A percentile compares a stretch with the other conserved stretches of the same genome.
Conservation (phyloP, 192 early-diverging fungal genomes). For the Rhizophlyctis rosea region DNA sequence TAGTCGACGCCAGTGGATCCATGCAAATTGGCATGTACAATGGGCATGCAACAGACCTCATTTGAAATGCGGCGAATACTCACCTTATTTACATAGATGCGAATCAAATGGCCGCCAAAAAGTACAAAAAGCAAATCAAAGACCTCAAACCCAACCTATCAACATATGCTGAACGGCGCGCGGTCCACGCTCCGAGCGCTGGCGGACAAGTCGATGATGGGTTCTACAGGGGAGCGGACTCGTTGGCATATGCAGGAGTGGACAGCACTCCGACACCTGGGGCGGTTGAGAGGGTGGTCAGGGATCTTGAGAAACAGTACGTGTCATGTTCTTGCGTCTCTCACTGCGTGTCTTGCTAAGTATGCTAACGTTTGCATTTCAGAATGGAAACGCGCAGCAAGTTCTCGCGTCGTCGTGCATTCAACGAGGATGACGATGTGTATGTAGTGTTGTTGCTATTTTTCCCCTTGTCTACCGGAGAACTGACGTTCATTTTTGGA, state of each 20-base stretch:
- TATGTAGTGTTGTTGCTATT: constrained; percentile 1
- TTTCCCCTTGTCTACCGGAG: not conserved
- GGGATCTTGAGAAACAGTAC: constrained; percentile 74
- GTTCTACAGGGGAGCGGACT: constrained; percentile 68
- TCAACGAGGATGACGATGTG: constrained; percentile 78
- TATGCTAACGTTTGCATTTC: constrained; percentile 1
- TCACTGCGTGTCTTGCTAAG: not conserved
- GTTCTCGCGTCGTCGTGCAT: constrained; percentile 64
- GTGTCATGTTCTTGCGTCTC: constrained; percentile 8
- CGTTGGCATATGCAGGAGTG: constrained; percentile 57
- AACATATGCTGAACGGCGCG: constrained; percentile 69
- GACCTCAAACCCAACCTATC: constrained; percentile 82
- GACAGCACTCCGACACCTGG: constrained; percentile 58
- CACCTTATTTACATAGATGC: constrained; percentile 54
- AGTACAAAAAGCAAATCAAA: constrained; percentile 75
- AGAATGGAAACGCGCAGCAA: constrained; percentile 34
- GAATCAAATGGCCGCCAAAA: constrained; percentile 79
- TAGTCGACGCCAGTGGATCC: too few species aligned
- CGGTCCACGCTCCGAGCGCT: constrained; percentile 29
- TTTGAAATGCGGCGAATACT: too few species aligned
- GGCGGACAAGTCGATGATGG: constrained; percentile 7
- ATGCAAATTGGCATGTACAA: too few species aligned
- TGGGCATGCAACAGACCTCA: too few species aligned
- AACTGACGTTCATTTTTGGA: not conserved
- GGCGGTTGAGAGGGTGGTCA: constrained; percentile 68